phyloP scores from a whole-genome alignment of 345 rosid genomes.

The Diplotaxis tenuifolia region DNA sequence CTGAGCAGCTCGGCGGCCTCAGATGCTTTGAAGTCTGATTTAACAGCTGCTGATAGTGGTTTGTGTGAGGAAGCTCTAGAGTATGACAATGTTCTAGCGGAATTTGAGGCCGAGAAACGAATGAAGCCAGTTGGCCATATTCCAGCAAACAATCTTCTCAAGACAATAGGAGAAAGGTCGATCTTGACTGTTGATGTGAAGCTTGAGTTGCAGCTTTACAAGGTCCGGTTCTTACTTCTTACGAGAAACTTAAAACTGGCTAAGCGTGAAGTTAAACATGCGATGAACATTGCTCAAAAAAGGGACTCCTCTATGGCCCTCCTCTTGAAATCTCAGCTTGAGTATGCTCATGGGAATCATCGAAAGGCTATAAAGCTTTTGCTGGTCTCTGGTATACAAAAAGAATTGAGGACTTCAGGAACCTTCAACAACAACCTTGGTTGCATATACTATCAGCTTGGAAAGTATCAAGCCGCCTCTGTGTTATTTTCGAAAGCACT shows the following conservation, averaged over 20 bases:
- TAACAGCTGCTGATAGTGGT: conserved; percentile 59
- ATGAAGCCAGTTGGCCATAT: conserved; percentile 52
- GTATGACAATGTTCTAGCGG: conserved; percentile 67
- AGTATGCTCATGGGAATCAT: conserved; percentile 91
- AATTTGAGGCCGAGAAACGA: conserved; percentile 65
- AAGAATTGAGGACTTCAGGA: conserved; percentile 69
- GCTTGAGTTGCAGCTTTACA: conserved; percentile 94
- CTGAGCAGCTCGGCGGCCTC: conserved; percentile 51
- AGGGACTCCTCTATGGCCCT: conserved; percentile 88
- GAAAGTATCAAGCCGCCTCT: conserved; percentile 61
- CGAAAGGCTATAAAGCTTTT: conserved; percentile 92
- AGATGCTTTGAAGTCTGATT: conserved; percentile 67
- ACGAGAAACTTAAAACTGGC: conserved; percentile 89
- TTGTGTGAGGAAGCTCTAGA: conserved; percentile 82
- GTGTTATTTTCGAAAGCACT: conserved; percentile 79
- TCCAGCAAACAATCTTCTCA: conserved; percentile 55
- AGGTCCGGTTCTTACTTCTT: conserved; percentile 81
- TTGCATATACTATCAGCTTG: conserved; percentile 83
- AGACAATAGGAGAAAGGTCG: conserved; percentile 55
- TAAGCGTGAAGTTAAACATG: conserved; percentile 95
- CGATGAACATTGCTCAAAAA: conserved; percentile 86
- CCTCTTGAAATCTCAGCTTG: conserved; percentile 92
- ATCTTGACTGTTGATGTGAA: conserved; percentile 67
- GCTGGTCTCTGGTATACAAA: conserved; percentile 68
- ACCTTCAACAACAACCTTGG: conserved; percentile 89